These are phyloP conservation scores for Yarrowia sp. DNA, from an alignment of 805 yeast genomes.

Conservation along the genomic window DNA sequence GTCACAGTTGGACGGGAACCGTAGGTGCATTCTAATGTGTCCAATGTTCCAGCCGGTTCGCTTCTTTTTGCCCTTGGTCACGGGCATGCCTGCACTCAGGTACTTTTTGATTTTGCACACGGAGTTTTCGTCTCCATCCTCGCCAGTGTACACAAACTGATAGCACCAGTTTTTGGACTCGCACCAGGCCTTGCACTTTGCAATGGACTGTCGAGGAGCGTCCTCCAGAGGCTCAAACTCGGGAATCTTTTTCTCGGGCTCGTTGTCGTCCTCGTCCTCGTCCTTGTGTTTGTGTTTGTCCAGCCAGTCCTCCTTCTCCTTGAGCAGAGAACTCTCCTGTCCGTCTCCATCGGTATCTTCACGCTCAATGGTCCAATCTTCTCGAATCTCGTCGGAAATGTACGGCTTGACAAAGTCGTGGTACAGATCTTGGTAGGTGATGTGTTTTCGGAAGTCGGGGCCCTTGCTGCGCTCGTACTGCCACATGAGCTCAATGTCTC, in stretches of 20 bases:
- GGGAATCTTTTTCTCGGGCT: neutral
- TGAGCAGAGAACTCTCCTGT: neutral
- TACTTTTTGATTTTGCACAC: conserved; percentile 1
- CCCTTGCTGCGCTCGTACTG: conserved; percentile 37
- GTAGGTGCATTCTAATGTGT: conserved; percentile 8
- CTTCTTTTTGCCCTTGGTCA: neutral
- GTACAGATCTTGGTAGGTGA: conserved; percentile 38
- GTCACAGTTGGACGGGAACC: neutral
- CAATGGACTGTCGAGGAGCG: neutral
- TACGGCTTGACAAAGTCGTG: conserved; percentile 31
- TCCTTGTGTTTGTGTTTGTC: neutral
- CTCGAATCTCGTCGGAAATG: neutral
- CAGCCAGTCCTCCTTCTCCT: conserved; percentile 19
- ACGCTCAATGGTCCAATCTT: conserved; percentile 16
- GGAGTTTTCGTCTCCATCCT: conserved; percentile 2
- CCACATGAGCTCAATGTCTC: conserved; percentile 36
- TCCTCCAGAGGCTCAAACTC: neutral
- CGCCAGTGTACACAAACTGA: conserved; percentile 4
- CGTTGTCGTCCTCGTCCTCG: neutral
- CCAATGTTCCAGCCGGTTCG: conserved; percentile 2
- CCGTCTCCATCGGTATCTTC: conserved; percentile 17
- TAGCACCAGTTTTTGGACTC: conserved; percentile 11
- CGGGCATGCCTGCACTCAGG: neutral
- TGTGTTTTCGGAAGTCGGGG: conserved; percentile 28
- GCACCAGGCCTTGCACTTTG: conserved; percentile 11